These are phyloP conservation scores for Sporothrix globosa DNA, from an alignment of 2,329 filamentous ascomycete species.

Conservation along the genomic window DNA sequence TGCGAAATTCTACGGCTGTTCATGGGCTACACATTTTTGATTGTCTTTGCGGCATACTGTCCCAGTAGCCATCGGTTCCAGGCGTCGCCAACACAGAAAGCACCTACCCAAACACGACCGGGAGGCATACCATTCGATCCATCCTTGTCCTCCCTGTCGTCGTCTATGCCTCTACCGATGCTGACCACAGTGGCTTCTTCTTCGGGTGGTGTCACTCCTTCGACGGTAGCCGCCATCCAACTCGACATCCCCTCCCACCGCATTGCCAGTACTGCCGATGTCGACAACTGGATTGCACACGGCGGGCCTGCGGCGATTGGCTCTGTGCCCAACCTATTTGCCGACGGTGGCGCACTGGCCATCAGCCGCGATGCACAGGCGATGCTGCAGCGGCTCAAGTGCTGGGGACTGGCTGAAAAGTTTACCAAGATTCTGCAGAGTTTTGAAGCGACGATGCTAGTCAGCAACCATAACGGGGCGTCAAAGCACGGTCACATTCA, in stretches of 20 bases:
- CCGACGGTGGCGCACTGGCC: slow-evolving; percentile 31
- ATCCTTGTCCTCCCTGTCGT: not conserved
- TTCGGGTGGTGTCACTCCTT: not conserved
- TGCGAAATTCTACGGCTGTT: slow-evolving; percentile 44
- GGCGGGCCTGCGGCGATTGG: slow-evolving; percentile 40
- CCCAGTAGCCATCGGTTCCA: slow-evolving; percentile 31
- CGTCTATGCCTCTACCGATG: not conserved
- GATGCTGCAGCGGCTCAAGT: slow-evolving; percentile 38
- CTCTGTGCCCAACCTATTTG: slow-evolving; percentile 37
- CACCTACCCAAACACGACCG: not conserved
- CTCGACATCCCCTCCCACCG: slow-evolving; percentile 37
- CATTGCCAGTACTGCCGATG: slow-evolving; percentile 21
- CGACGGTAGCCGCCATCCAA: slow-evolving; percentile 26
- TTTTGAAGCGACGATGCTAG: slow-evolving; percentile 31
- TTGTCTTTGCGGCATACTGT: slow-evolving; percentile 40
- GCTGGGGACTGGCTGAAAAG: slow-evolving; percentile 42
- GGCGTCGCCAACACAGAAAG: not conserved
- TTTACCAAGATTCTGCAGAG: slow-evolving; percentile 40
- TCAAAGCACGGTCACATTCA: not conserved
- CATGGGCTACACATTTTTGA: slow-evolving; percentile 42
- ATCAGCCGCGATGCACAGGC: slow-evolving; percentile 39
- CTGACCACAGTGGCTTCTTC: not conserved
- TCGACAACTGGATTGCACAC: slow-evolving; percentile 38
- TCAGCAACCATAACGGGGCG: not conserved
- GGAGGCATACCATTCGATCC: not conserved